Conservation (phyloP, 345 rosid genomes). For the Trapa incisa region DNA sequence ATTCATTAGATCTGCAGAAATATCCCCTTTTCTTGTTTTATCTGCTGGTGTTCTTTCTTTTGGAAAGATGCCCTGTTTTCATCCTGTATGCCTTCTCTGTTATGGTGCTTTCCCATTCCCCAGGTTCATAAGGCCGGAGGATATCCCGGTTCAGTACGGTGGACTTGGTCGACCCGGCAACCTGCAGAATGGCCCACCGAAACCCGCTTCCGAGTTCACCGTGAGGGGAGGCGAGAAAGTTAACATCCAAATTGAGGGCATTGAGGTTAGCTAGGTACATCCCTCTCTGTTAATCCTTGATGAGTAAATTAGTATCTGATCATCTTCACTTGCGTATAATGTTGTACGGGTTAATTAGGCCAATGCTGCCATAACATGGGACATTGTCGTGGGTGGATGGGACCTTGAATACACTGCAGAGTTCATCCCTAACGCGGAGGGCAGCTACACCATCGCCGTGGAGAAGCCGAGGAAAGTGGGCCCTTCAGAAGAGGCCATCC, state of each 20-base stretch:
- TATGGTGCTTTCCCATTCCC: background rate
- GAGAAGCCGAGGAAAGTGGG: slow-evolving; percentile 56
- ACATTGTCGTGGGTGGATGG: slow-evolving; percentile 96
- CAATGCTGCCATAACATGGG: slow-evolving; percentile 88
- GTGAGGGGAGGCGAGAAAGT: slow-evolving; percentile 95
- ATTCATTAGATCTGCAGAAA: background rate
- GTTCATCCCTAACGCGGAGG: slow-evolving; percentile 71
- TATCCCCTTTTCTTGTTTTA: too few relatives aligned
- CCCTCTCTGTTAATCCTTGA: background rate
- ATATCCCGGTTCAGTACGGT: slow-evolving; percentile 83
- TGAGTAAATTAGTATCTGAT: too few relatives aligned
- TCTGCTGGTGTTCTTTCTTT: too few relatives aligned
- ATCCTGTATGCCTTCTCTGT: background rate
- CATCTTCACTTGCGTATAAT: background rate
- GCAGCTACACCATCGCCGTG: slow-evolving; percentile 68
- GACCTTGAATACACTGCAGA: slow-evolving; percentile 93
- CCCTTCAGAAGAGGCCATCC: slow-evolving; percentile 55
- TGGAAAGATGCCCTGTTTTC: background rate
- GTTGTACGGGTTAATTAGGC: slow-evolving; percentile 44
- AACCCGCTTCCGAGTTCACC: slow-evolving; percentile 82
- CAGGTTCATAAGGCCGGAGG: slow-evolving; percentile 85
- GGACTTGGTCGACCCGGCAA: slow-evolving; percentile 72
- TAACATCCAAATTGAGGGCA: slow-evolving; percentile 93
- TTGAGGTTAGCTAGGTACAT: slow-evolving; percentile 40
- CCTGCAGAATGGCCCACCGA: slow-evolving; percentile 47